Conservation (phyloP, 257 asterid genomes). For the Solanum ossicruentum region DNA sequence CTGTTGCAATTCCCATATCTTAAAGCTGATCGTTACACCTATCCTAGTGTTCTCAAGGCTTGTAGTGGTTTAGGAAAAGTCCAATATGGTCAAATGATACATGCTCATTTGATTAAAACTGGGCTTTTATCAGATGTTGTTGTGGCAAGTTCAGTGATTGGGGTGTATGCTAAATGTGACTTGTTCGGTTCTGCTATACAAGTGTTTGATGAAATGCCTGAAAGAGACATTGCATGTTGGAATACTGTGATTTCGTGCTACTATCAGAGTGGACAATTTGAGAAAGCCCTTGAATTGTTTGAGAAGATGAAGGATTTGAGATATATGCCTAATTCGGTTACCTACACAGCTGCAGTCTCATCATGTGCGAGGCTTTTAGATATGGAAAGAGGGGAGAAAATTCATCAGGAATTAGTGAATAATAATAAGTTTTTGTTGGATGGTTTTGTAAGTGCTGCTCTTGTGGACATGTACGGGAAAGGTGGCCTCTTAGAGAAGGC, state of each 20-base stretch:
- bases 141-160: slow-evolving; percentile 45
- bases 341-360: slow-evolving; percentile 60
- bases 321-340: slow-evolving; percentile 45
- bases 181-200: slow-evolving; percentile 31
- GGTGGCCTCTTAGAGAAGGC: slow-evolving; percentile 56
- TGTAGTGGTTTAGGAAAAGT: slow-evolving; percentile 43
- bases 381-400: slow-evolving; percentile 41
- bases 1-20: slow-evolving; percentile 23
- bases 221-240: slow-evolving; percentile 65
- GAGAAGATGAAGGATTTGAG: slow-evolving; percentile 49
- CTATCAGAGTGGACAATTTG: slow-evolving; percentile 58
- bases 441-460: slow-evolving; percentile 48
- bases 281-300: slow-evolving; percentile 48
- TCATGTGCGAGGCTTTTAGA: slow-evolving; percentile 53
- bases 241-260: slow-evolving; percentile 58
- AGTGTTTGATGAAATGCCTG: slow-evolving; percentile 71
- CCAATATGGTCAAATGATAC: slow-evolving; percentile 40
- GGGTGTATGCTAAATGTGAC: slow-evolving; percentile 46
- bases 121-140: slow-evolving; percentile 56
- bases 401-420: slow-evolving; percentile 37
- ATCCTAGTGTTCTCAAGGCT: slow-evolving; percentile 72
- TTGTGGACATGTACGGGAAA: slow-evolving; percentile 80
- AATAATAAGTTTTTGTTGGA: slow-evolving; percentile 33
- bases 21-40: slow-evolving; percentile 59
- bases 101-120: slow-evolving; percentile 33